A percentile compares a stretch with the other conserved stretches of the same genome.
Conservation (phyloP, 345 rosid species). For the Limnanthes douglasii region DNA sequence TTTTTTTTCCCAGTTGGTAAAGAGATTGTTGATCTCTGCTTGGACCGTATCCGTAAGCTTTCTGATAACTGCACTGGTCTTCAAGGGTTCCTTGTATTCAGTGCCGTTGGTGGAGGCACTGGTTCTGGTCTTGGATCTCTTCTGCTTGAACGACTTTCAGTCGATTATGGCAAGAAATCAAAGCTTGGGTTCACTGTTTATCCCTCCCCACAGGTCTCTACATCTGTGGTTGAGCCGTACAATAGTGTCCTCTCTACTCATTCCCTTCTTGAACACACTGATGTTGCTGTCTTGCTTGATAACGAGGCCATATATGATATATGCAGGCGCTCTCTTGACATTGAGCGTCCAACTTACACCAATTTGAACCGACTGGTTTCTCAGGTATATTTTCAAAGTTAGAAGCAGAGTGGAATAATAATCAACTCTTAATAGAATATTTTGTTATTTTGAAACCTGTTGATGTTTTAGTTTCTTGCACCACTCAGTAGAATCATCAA, state of each 20-base stretch:
- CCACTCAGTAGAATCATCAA: no score
- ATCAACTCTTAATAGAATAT: no score
- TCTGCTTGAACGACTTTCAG: conserved; percentile 46
- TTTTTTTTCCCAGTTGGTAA: conserved; percentile 20
- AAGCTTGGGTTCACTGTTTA: conserved; percentile 44
- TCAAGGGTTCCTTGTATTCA: conserved; percentile 45
- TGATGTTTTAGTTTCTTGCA: not conserved
- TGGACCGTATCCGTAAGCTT: conserved; percentile 40
- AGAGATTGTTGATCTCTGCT: conserved; percentile 46
- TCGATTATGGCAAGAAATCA: conserved; percentile 42
- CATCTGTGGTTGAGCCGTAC: conserved; percentile 43
- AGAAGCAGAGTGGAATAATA: no score
- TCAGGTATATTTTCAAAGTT: no score
- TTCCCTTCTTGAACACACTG: conserved; percentile 49
- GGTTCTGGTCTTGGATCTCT: conserved; percentile 51
- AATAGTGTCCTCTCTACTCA: conserved; percentile 46
- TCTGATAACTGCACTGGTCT: conserved; percentile 54
- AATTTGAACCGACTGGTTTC: conserved; percentile 44
- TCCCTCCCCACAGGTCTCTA: conserved; percentile 50
- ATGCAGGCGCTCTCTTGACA: conserved; percentile 48
- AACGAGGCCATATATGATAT: conserved; percentile 49
- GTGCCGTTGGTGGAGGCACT: conserved; percentile 52
- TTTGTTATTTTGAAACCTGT: not conserved
- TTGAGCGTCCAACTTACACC: conserved; percentile 47
- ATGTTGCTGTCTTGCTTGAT: conserved; percentile 36